phyloP scores from a whole-genome alignment of 2,329 filamentous ascomycete genomes.

The Xylariaceae sp. region DNA sequence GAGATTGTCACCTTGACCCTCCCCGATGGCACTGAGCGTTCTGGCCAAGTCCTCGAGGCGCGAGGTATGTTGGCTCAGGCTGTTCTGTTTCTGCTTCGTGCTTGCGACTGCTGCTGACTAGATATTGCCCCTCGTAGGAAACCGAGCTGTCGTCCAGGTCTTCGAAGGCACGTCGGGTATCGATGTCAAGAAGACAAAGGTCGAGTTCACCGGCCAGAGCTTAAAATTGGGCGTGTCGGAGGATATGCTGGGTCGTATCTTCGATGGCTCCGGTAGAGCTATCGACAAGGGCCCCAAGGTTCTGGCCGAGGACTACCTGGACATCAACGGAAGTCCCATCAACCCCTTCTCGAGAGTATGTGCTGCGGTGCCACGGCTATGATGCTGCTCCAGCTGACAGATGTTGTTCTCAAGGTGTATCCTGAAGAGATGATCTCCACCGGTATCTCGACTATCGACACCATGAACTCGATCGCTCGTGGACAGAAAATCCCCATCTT shows the following conservation, averaged over 20 bases:
- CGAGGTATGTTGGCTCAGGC: conserved; percentile 61
- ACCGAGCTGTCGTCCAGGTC: conserved; percentile 91
- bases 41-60: conserved; percentile 94
- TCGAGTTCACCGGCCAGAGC: conserved; percentile 95
- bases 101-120: conserved; percentile 14
- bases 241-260: conserved; percentile 98
- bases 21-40: conserved; percentile 87
- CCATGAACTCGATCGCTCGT: conserved; percentile 96
- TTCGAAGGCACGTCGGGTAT: conserved; percentile 97
- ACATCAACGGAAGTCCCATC: conserved; percentile 98
- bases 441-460: conserved; percentile 97
- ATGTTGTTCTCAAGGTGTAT: conserved; percentile 59
- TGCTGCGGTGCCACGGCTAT: conserved; percentile 4
- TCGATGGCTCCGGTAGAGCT: conserved; percentile 93
- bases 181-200: conserved; percentile 99
- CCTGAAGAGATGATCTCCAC: conserved; percentile 99
- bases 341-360: conserved; percentile 93
- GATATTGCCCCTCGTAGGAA: conserved; percentile 48
- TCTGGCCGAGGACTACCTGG: conserved; percentile 92
- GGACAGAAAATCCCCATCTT: conserved; percentile 99
- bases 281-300: conserved; percentile 99
- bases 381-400: conserved; percentile 2
- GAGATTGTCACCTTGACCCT: conserved; percentile 96
- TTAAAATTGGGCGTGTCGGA: conserved; percentile 98
- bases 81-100: conserved; percentile 1